A percentile compares a stretch with the other conserved stretches of the same genome.
phyloP scores from a whole-genome alignment of 176 grass and related monocot species.

The Avena insularis region DNA sequence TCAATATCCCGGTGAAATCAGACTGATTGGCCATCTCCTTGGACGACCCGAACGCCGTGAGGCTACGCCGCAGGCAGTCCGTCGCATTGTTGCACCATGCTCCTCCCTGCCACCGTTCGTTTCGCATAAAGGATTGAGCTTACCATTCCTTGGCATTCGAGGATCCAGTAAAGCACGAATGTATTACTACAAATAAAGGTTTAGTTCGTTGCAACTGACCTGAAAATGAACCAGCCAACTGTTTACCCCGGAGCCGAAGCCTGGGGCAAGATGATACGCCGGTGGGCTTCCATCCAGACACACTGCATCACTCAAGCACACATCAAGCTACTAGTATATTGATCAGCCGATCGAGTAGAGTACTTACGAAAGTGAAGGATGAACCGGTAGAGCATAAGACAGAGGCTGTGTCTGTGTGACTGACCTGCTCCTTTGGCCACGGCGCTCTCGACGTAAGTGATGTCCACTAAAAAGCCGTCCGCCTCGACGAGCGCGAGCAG shows the following conservation, averaged over 20 bases:
- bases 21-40: constrained; percentile 69
- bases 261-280: constrained; percentile 73
- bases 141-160: neutral
- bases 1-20: constrained; percentile 81
- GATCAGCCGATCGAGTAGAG: neutral
- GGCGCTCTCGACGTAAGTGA: constrained; percentile 63
- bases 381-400: neutral
- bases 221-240: constrained; percentile 88
- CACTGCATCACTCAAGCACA: constrained; percentile 41
- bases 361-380: neutral
- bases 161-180: neutral
- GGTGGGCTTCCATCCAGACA: constrained; percentile 85
- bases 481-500: constrained; percentile 29
- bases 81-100: constrained; percentile 78
- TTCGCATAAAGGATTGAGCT: constrained; percentile 1
- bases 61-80: constrained; percentile 59
- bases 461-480: constrained; percentile 54
- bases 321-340: neutral
- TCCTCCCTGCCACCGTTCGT: constrained; percentile 63
- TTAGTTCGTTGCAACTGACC: constrained; percentile 25
- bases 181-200: neutral
- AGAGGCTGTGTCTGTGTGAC: neutral
- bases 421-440: constrained; percentile 81
- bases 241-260: constrained; percentile 74
- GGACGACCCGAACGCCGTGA: constrained; percentile 72